Conservation (phyloP, 805 yeast species). For the Starmerella gropengiesseri region DNA sequence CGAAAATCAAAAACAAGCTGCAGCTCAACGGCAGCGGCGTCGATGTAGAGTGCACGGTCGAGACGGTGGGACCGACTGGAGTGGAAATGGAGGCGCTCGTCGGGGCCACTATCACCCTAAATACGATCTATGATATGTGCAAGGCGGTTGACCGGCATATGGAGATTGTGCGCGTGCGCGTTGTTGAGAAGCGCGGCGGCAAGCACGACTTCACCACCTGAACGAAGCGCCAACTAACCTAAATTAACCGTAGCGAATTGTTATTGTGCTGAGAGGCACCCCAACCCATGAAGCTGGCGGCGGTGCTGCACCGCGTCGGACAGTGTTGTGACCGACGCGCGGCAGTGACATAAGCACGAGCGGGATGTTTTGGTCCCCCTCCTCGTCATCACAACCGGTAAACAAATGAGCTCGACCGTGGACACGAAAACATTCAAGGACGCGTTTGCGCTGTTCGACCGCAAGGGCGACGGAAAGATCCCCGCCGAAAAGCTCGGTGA, state of each 20-base stretch:
- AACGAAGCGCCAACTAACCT: background rate
- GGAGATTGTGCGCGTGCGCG: slow-evolving; percentile 33
- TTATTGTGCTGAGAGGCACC: too few species aligned
- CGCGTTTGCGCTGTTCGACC: slow-evolving; percentile 93
- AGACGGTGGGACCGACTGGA: slow-evolving; percentile 43
- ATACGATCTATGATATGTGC: slow-evolving; percentile 49
- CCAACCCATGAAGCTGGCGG: background rate
- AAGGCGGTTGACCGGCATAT: slow-evolving; percentile 45
- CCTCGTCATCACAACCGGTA: background rate
- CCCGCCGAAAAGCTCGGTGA: slow-evolving; percentile 81
- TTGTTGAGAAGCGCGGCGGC: slow-evolving; percentile 38
- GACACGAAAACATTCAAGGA: slow-evolving; percentile 55
- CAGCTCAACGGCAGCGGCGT: slow-evolving; percentile 26
- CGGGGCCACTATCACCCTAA: slow-evolving; percentile 36
- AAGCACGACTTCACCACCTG: slow-evolving; percentile 28
- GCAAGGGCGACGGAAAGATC: slow-evolving; percentile 88
- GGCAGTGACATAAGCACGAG: background rate
- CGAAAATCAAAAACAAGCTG: slow-evolving; percentile 34
- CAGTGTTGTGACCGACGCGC: background rate
- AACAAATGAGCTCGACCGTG: slow-evolving; percentile 17
- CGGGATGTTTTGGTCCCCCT: slow-evolving; percentile 1
- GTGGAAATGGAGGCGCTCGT: slow-evolving; percentile 49
- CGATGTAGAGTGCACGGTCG: slow-evolving; percentile 33
- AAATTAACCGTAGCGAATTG: too few species aligned
- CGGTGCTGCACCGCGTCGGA: too few species aligned